phyloP scores from a whole-genome alignment of 768 basidiomycete genomes.

The Atractiella rhizophila region DNA sequence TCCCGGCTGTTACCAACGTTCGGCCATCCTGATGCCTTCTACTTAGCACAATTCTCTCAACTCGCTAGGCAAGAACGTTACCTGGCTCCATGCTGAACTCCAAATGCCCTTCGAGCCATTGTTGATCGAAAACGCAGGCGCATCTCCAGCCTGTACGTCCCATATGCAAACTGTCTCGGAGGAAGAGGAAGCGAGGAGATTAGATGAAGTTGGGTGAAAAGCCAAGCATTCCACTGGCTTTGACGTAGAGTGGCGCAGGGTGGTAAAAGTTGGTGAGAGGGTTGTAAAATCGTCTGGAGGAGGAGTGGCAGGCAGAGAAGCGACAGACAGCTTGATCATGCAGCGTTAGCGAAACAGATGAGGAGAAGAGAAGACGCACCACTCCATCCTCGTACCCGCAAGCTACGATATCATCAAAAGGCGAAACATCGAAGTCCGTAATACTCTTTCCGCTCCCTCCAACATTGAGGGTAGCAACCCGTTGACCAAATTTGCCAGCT shows the following conservation, averaged over 20 bases:
- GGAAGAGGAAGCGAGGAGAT: not conserved
- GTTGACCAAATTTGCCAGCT: conserved; percentile 4
- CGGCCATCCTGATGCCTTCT: conserved; percentile 1
- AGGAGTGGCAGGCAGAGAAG: not conserved
- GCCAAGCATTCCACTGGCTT: conserved; percentile 7
- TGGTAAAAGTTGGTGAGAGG: not conserved
- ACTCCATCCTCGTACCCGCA: conserved; percentile 2
- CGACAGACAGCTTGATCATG: not conserved
- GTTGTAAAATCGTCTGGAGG: not conserved
- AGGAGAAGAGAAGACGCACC: not conserved
- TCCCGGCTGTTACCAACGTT: not conserved
- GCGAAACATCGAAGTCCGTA: conserved; percentile 3
- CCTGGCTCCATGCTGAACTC: conserved; percentile 6
- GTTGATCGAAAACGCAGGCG: not conserved
- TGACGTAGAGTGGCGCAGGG: not conserved
- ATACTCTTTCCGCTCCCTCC: not conserved
- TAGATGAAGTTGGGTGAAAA: conserved; percentile 10
- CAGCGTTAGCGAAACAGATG: too few species aligned
- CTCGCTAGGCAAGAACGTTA: not conserved
- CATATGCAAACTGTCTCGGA: not conserved
- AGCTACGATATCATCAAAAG: conserved; percentile 5
- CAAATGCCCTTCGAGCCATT: not conserved
- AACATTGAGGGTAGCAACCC: not conserved
- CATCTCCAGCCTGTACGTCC: not conserved
- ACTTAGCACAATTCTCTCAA: not conserved